Percentiles rank a stretch among this genome's conserved stretches.
Evolutionary conservation across 2,329 filamentous ascomycete species (phyloP).

Genomic region (Hypoxylon sp.): DNA sequence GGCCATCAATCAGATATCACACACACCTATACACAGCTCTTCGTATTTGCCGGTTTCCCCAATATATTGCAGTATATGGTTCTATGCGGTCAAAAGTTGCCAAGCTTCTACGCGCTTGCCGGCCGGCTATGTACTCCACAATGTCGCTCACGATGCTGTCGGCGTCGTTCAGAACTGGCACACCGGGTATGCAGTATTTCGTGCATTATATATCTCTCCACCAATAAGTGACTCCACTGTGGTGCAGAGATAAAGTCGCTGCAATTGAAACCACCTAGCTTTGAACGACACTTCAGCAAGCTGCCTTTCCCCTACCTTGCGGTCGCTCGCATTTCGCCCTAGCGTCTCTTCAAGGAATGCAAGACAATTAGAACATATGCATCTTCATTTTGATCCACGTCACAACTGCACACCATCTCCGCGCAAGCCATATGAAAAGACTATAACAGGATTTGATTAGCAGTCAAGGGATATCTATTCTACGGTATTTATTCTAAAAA

Average conservation of each 20-base stretch:
- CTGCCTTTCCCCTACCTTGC: constrained; percentile 22
- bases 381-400: constrained; percentile 42
- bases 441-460: constrained; percentile 36
- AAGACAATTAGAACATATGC: constrained; percentile 32
- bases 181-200: constrained; percentile 51
- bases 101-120: constrained; percentile 34
- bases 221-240: constrained; percentile 44
- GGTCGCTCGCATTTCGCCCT: constrained; percentile 27
- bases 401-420: constrained; percentile 44
- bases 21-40: constrained; percentile 20
- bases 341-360: constrained; percentile 21
- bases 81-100: constrained; percentile 35
- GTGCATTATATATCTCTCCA: constrained; percentile 48
- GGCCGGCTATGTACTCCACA: constrained; percentile 30
- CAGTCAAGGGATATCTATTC: constrained; percentile 46
- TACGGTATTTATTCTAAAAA: constrained; percentile 49
- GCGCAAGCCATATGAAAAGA: constrained; percentile 35
- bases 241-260: constrained; percentile 44
- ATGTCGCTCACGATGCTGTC: constrained; percentile 33
- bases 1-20: constrained; percentile 38
- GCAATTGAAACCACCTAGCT: constrained; percentile 31
- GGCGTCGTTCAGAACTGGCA: constrained; percentile 37
- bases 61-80: constrained; percentile 42
- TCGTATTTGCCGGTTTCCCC: constrained; percentile 41
- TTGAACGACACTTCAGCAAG: constrained; percentile 32